Evolutionary conservation across 73 alveolate species (phyloP).

Genomic region (Stentor coeruleus): DNA sequence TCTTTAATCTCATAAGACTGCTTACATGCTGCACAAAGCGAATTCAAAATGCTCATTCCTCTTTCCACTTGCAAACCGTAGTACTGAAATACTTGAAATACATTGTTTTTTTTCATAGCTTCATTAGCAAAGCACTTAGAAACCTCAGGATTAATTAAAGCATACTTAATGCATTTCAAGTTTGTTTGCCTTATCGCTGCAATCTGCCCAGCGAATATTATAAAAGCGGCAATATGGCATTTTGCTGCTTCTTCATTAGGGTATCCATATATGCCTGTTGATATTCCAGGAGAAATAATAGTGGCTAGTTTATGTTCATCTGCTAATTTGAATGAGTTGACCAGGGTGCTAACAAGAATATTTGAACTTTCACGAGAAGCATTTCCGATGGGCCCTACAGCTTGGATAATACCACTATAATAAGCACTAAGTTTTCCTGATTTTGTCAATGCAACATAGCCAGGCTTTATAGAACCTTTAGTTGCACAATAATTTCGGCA

Average conservation of each 20-base stretch:
- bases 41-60: no score
- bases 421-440: background rate
- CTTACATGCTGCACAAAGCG: no score
- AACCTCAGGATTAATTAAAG: no score
- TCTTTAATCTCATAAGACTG: no score
- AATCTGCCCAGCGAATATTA: constrained; percentile 17
- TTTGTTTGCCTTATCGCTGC: no score
- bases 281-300: constrained; percentile 18
- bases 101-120: no score
- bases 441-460: background rate
- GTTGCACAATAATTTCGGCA: background rate
- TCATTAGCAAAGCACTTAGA: no score
- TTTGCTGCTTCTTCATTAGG: constrained; percentile 25
- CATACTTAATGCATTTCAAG: no score
- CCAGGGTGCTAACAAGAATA: background rate
- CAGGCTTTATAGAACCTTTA: background rate
- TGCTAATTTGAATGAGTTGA: background rate
- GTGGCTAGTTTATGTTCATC: background rate
- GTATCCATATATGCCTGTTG: constrained; percentile 21
- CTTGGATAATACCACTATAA: background rate
- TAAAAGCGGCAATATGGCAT: constrained; percentile 14
- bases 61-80: no score
- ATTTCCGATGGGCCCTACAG: background rate
- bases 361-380: background rate
- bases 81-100: no score